phyloP scores from a whole-genome alignment of 805 yeast genomes.

The Candida michaelii region DNA sequence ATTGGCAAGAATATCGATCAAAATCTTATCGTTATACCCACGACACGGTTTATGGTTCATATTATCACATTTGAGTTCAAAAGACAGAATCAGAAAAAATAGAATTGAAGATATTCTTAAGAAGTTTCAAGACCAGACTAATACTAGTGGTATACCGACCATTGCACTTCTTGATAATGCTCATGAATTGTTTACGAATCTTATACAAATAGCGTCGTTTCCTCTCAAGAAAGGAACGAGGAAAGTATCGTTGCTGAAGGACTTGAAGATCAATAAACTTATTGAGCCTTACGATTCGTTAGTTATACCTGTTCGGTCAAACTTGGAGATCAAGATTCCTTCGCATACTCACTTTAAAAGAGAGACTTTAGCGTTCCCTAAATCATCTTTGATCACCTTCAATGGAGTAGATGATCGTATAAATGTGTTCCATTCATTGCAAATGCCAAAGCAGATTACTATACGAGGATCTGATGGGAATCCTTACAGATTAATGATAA shows the following conservation, averaged over 20 bases:
- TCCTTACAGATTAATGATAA: conserved; percentile 75
- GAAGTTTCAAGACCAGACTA: background rate
- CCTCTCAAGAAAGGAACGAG: conserved; percentile 35
- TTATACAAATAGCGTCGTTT: conserved; percentile 44
- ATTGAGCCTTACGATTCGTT: conserved; percentile 39
- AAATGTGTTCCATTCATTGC: conserved; percentile 75
- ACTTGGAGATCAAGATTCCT: conserved; percentile 68
- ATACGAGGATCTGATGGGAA: conserved; percentile 77
- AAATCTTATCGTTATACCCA: conserved; percentile 67
- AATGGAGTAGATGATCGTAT: conserved; percentile 66
- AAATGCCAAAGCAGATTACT: conserved; percentile 77
- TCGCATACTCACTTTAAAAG: conserved; percentile 42
- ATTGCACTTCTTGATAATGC: background rate
- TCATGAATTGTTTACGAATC: conserved; percentile 30
- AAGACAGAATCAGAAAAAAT: conserved; percentile 28
- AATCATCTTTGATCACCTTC: conserved; percentile 48
- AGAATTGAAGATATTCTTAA: conserved; percentile 19
- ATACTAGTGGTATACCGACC: conserved; percentile 1
- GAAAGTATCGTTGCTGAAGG: conserved; percentile 33
- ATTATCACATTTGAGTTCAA: conserved; percentile 66
- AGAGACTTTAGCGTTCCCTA: conserved; percentile 45
- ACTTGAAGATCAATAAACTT: conserved; percentile 32
- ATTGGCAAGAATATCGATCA: conserved; percentile 56
- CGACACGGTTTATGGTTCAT: conserved; percentile 85
- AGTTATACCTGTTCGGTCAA: conserved; percentile 73